Percentiles rank a stretch among this genome's conserved stretches.
Conservation (phyloP, 2,329 filamentous ascomycete genomes). For the Ilyonectria robusta region DNA sequence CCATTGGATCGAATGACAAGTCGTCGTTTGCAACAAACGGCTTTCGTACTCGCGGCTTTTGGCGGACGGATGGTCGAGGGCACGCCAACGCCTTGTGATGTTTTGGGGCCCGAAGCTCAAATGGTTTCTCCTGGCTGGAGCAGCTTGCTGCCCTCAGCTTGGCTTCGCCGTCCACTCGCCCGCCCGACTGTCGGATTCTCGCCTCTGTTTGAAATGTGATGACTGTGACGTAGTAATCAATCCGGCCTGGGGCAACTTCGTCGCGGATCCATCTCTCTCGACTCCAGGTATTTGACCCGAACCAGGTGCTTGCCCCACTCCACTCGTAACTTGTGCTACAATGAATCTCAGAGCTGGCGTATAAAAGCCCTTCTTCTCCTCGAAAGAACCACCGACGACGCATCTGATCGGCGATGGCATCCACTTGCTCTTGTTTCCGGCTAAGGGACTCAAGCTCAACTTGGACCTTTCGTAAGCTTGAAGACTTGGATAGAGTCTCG, state of each 20-base stretch:
- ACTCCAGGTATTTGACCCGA: background rate
- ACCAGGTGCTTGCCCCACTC: background rate
- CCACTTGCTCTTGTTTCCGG: background rate
- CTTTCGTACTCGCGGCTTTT: background rate
- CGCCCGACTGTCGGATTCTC: background rate
- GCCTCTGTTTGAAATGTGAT: background rate
- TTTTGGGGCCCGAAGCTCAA: background rate
- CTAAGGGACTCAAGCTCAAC: background rate
- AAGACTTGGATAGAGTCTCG: background rate
- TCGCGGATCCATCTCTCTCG: background rate
- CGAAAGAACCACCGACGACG: background rate
- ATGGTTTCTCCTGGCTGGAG: background rate
- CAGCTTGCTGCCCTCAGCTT: background rate
- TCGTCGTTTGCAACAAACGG: background rate
- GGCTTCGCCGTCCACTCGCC: background rate
- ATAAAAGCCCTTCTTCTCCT: background rate
- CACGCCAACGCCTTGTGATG: background rate
- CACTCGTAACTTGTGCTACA: background rate
- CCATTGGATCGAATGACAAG: background rate
- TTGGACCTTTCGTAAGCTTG: background rate
- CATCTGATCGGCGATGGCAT: background rate
- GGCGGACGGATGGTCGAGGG: background rate
- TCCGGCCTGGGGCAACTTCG: background rate
- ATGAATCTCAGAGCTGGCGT: background rate
- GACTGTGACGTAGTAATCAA: background rate